Conservation (phyloP, 306 rosid genomes). For the Macrotyloma uniflorum region DNA sequence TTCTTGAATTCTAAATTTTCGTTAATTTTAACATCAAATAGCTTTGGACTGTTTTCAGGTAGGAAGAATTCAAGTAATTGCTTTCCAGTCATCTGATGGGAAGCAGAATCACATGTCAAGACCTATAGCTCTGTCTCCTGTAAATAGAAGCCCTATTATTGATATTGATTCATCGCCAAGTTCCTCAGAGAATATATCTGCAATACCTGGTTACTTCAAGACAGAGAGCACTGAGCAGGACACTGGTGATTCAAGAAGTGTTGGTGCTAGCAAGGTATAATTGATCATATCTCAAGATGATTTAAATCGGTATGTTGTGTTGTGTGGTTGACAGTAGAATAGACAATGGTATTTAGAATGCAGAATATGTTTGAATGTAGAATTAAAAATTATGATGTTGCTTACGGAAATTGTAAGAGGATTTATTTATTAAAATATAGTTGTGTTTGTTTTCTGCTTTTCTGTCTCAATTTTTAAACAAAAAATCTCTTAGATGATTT, state of each 20-base stretch:
- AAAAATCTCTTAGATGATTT: not conserved
- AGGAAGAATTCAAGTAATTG: slow-evolving; percentile 98
- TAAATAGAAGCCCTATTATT: slow-evolving; percentile 70
- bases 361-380: slow-evolving; percentile 2
- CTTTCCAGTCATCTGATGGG: slow-evolving; percentile 94
- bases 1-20: slow-evolving; percentile 28
- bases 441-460: not conserved
- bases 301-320: slow-evolving; percentile 17
- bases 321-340: slow-evolving; percentile 7
- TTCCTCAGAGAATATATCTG: slow-evolving; percentile 64
- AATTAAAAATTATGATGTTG: slow-evolving; percentile 13
- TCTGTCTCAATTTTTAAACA: slow-evolving; percentile 6
- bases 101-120: slow-evolving; percentile 67
- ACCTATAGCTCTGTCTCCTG: slow-evolving; percentile 70
- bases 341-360: slow-evolving; percentile 23
- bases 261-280: slow-evolving; percentile 68
- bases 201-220: slow-evolving; percentile 55
- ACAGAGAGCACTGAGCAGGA: slow-evolving; percentile 66
- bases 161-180: slow-evolving; percentile 90
- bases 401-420: not conserved
- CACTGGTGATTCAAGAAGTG: slow-evolving; percentile 74
- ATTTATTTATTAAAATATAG: slow-evolving; percentile 12
- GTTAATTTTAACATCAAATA: slow-evolving; percentile 19
- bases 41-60: slow-evolving; percentile 57
- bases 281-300: slow-evolving; percentile 4